Evolutionary conservation across 2,329 filamentous ascomycete genomes (phyloP).

Genomic region (Coniochaeta pulveracea): DNA sequence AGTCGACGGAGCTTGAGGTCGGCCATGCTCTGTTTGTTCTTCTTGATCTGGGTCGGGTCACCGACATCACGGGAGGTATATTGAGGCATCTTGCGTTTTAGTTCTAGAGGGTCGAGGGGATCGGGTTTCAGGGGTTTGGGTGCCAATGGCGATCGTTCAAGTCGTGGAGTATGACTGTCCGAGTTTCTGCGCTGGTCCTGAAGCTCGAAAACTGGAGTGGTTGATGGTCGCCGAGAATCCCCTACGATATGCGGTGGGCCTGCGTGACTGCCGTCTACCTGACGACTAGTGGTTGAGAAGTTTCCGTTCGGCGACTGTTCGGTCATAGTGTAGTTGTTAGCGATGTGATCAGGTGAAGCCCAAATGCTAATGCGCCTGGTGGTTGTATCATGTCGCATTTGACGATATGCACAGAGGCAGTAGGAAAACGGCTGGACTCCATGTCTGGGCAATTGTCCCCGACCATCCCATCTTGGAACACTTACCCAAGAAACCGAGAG

Average conservation of each 20-base stretch:
- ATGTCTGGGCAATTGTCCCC: too few relatives aligned
- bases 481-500: too few relatives aligned
- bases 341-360: too few relatives aligned
- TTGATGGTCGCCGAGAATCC: too few relatives aligned
- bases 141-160: background rate
- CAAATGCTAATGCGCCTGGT: too few relatives aligned
- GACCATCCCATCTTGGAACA: too few relatives aligned
- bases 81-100: constrained; percentile 38
- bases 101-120: background rate
- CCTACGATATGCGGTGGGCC: too few relatives aligned
- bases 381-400: too few relatives aligned
- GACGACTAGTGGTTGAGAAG: too few relatives aligned
- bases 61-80: constrained; percentile 57
- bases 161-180: background rate
- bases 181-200: constrained; percentile 3
- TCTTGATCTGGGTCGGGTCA: constrained; percentile 61
- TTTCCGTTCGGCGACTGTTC: background rate
- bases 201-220: too few relatives aligned
- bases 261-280: background rate
- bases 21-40: constrained; percentile 99
- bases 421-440: too few relatives aligned
- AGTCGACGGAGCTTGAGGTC: constrained; percentile 93
- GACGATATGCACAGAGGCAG: too few relatives aligned
- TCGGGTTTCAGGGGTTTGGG: background rate
- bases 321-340: constrained; percentile 2